Evolutionary conservation across 768 basidiomycete genomes (phyloP), one percentile per base, ranked within the genome.

Genomic region (Termitomyces sp.): DNA sequence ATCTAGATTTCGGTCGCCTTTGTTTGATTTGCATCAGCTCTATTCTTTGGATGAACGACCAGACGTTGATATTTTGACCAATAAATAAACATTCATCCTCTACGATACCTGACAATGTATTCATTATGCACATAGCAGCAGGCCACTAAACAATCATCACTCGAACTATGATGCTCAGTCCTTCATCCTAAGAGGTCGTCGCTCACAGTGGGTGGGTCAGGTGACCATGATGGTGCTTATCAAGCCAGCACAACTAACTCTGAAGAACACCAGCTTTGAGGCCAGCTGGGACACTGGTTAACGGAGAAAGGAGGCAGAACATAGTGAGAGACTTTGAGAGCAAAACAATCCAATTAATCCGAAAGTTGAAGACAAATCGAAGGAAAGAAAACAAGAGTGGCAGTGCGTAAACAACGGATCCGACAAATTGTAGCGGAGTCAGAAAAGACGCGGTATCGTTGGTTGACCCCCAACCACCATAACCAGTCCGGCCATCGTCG

Each of bases 391-490:
- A 51, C 52, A 50, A 55, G 28, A 32, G 56, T 52, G 57, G 59
- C 59, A 38, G 59, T 64, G 62, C 55, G 57, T 56, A 36, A 58
- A 59, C 58, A 59, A 48, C 72, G 73, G 74, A 69, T 64, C 70
- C 73, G 73, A 72, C 57, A 70, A 66, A 66, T 74, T 74, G 70
- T 67, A 74, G 76, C 78, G 77, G 77, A 78, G 77, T 77, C 75
- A 72, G 71, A 77, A 75, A 72, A 55, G 12, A 61, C 64, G 61
- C 64, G 63, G 64, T 71, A 75, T 75, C 70, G 75, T 75, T 77
- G 77, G 78, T 78, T 78, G 77, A 74, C 71, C 74, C 67, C 64
- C 71, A 75, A 78, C 77, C 74, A 74, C 75, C 77, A 78, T 68
- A 73, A 70, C 67, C 65, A 68, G 59, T 64, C 64, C 70, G 64